phyloP scores from a whole-genome alignment of 495 filamentous ascomycete species.

The Neurospora sp. region DNA sequence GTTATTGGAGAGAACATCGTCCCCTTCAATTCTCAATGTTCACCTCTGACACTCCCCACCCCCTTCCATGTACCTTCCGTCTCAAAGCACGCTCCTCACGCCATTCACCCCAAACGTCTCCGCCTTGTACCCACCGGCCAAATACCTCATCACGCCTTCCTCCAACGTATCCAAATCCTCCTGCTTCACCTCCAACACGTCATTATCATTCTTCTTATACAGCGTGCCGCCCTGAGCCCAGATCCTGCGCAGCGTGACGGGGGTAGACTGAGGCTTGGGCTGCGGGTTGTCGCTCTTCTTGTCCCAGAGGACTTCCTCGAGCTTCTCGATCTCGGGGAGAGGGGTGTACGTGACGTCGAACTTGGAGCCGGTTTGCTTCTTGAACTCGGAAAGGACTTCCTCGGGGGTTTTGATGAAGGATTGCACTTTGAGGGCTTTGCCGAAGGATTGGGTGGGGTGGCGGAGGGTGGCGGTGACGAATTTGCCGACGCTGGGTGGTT shows the following conservation, averaged over 20 bases:
- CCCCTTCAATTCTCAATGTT: background rate
- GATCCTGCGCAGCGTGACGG: slow-evolving; percentile 51
- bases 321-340: slow-evolving; percentile 36
- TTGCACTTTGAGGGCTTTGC: slow-evolving; percentile 54
- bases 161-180: slow-evolving; percentile 40
- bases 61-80: background rate
- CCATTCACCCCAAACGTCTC: slow-evolving; percentile 15
- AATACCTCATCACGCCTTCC: slow-evolving; percentile 30
- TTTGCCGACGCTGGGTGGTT: slow-evolving; percentile 46
- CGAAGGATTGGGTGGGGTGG: slow-evolving; percentile 41
- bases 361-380: slow-evolving; percentile 48
- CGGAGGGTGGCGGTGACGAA: slow-evolving; percentile 50
- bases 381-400: slow-evolving; percentile 53
- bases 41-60: background rate
- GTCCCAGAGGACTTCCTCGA: slow-evolving; percentile 49
- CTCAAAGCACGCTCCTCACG: background rate
- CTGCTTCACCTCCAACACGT: slow-evolving; percentile 36
- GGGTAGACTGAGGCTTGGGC: slow-evolving; percentile 50
- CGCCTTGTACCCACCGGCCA: slow-evolving; percentile 23
- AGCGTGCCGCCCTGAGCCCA: slow-evolving; percentile 64
- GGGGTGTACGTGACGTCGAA: slow-evolving; percentile 46
- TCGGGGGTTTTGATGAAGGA: slow-evolving; percentile 57
- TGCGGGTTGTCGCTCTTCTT: slow-evolving; percentile 36
- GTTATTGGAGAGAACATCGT: background rate
- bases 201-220: slow-evolving; percentile 58